A percentile compares a stretch with the other conserved stretches of the same genome.
These are phyloP conservation scores for Epichloe amarillans DNA, from an alignment of 2,329 filamentous ascomycete genomes.

Conservation along the genomic window DNA sequence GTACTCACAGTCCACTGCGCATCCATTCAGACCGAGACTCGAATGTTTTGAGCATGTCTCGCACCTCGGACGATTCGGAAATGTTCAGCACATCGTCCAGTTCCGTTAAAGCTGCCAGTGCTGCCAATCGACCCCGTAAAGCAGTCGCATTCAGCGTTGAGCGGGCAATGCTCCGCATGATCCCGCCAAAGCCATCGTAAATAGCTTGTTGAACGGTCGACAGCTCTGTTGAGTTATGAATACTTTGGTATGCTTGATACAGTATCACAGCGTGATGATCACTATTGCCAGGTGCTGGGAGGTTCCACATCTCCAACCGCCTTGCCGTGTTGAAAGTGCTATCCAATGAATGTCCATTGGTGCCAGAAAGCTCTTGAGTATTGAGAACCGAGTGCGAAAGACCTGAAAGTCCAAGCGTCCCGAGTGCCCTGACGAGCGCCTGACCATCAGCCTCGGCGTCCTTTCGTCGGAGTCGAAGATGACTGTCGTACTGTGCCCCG, in stretches of 20 bases:
- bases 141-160: constrained; percentile 35
- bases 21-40: constrained; percentile 62
- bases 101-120: constrained; percentile 64
- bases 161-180: constrained; percentile 43
- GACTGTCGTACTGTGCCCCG: constrained; percentile 79
- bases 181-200: constrained; percentile 47
- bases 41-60: constrained; percentile 49
- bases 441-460: constrained; percentile 46
- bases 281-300: constrained; percentile 55
- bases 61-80: constrained; percentile 43
- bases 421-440: constrained; percentile 63
- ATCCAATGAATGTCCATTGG: constrained; percentile 46
- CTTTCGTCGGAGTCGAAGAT: constrained; percentile 50
- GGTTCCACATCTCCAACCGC: constrained; percentile 82
- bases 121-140: constrained; percentile 42
- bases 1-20: constrained; percentile 58
- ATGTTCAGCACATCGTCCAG: constrained; percentile 64
- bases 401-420: constrained; percentile 70
- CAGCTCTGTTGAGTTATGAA: constrained; percentile 53
- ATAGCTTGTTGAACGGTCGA: constrained; percentile 41
- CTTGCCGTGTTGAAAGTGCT: constrained; percentile 69
- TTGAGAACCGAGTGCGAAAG: constrained; percentile 70
- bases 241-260: constrained; percentile 69
- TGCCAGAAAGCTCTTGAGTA: constrained; percentile 47
- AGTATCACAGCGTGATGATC: constrained; percentile 53